Conservation (phyloP, 2,329 filamentous ascomycete genomes). For the Sarocladiaceae sp. region DNA sequence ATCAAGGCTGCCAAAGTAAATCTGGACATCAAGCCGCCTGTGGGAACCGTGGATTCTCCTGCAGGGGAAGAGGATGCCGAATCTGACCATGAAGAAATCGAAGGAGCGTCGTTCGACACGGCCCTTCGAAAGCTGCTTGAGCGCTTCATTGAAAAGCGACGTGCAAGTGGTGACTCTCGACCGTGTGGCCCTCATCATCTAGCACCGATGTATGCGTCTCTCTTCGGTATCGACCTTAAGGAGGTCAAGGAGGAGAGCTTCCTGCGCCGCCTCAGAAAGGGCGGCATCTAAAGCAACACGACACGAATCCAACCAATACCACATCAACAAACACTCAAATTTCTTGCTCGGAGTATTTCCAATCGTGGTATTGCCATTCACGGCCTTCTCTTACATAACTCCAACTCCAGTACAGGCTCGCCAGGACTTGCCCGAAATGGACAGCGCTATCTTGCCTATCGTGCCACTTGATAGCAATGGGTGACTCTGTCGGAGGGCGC, state of each 20-base stretch:
- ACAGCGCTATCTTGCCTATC: too few relatives aligned
- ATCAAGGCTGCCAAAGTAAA: constrained; percentile 13
- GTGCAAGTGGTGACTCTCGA: constrained; percentile 14
- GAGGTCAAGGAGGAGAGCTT: constrained; percentile 10
- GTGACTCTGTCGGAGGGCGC: too few relatives aligned
- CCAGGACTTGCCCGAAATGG: too few relatives aligned
- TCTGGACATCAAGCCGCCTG: constrained; percentile 6
- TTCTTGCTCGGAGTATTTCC: too few relatives aligned
- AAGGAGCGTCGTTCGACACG: constrained; percentile 8
- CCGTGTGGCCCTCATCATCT: constrained; percentile 17
- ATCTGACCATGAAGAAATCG: background rate
- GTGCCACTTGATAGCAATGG: too few relatives aligned
- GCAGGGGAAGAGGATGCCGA: background rate
- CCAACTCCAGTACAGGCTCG: too few relatives aligned
- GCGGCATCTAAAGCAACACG: background rate
- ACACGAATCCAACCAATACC: too few relatives aligned
- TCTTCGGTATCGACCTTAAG: constrained; percentile 13
- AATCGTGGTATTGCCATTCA: too few relatives aligned
- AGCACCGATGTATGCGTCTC: constrained; percentile 14
- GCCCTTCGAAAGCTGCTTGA: constrained; percentile 10
- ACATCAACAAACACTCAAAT: too few relatives aligned
- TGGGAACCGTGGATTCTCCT: background rate
- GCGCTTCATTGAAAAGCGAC: constrained; percentile 14
- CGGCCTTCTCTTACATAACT: too few relatives aligned
- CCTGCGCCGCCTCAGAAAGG: background rate